phyloP scores from a whole-genome alignment of 2,329 filamentous ascomycete species.

The Neonectria sp. region DNA sequence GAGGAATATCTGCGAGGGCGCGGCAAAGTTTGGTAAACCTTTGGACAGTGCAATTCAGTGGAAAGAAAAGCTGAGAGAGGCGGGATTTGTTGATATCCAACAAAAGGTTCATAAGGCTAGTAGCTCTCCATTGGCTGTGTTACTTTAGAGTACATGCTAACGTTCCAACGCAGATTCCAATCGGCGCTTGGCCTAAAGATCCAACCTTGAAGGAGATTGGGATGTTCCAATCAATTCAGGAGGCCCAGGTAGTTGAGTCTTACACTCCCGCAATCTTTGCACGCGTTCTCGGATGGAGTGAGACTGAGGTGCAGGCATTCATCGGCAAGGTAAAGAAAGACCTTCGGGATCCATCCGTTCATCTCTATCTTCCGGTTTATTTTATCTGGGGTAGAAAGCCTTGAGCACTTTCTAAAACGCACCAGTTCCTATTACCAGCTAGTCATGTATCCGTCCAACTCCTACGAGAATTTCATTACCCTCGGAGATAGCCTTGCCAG shows the following conservation, averaged over 20 bases:
- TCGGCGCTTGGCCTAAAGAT: background rate
- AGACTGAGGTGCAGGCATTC: background rate
- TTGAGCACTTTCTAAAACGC: background rate
- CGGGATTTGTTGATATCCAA: conserved; percentile 16
- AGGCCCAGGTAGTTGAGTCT: background rate
- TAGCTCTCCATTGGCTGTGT: background rate
- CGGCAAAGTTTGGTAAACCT: conserved; percentile 26
- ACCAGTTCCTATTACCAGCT: background rate
- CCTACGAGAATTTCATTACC: too few species aligned
- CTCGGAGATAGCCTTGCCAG: too few species aligned
- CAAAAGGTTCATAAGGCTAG: conserved; percentile 18
- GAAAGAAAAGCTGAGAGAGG: conserved; percentile 9
- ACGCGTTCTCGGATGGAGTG: background rate
- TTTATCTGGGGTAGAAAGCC: background rate
- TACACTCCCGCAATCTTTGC: background rate
- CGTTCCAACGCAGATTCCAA: background rate
- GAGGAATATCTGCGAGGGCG: conserved; percentile 23
- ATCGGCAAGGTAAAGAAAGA: background rate
- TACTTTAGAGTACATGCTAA: background rate
- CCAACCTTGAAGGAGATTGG: background rate
- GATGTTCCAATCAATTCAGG: background rate
- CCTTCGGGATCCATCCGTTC: background rate
- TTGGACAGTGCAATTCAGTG: conserved; percentile 16
- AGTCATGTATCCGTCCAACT: background rate
- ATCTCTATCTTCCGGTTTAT: background rate